Percentiles rank a stretch among this genome's conserved stretches.
phyloP scores from a whole-genome alignment of 495 filamentous ascomycete genomes.

The Neurospora sp. region DNA sequence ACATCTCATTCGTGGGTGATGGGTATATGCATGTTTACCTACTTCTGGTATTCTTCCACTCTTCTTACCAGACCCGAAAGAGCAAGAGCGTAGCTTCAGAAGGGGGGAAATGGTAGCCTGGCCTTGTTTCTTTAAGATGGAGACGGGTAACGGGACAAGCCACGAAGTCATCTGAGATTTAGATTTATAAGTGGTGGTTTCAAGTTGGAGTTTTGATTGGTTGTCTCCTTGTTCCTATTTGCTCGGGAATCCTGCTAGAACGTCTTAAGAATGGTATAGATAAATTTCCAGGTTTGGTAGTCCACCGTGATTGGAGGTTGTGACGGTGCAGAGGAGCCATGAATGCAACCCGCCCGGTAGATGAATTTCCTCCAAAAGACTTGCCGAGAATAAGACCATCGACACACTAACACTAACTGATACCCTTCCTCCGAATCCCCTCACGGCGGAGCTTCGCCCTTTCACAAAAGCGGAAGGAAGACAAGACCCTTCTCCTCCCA shows the following conservation, averaged over 20 bases:
- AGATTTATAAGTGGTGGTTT: not conserved
- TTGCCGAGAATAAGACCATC: not conserved
- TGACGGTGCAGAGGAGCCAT: not conserved
- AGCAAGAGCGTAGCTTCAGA: not conserved
- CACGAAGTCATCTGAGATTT: not conserved
- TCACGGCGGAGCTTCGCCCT: not conserved
- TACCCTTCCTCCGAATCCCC: not conserved
- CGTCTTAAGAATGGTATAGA: not conserved
- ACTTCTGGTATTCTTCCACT: not conserved
- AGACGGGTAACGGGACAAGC: not conserved
- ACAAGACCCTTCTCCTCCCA: not conserved
- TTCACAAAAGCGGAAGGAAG: not conserved
- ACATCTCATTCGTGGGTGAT: not conserved
- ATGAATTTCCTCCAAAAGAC: not conserved
- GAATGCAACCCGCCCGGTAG: not conserved
- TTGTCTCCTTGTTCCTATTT: not conserved
- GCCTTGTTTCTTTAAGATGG: not conserved
- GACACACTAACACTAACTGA: not conserved
- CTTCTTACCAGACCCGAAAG: not conserved
- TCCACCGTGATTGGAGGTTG: not conserved
- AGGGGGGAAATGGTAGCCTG: not conserved
- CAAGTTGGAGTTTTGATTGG: not conserved
- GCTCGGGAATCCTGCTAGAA: not conserved
- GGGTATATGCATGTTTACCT: not conserved
- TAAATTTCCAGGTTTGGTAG: not conserved